Base-by-base conservation (phyloP, 768 basidiomycete genomes). In the Leucosporidium yakuticum region DNA sequence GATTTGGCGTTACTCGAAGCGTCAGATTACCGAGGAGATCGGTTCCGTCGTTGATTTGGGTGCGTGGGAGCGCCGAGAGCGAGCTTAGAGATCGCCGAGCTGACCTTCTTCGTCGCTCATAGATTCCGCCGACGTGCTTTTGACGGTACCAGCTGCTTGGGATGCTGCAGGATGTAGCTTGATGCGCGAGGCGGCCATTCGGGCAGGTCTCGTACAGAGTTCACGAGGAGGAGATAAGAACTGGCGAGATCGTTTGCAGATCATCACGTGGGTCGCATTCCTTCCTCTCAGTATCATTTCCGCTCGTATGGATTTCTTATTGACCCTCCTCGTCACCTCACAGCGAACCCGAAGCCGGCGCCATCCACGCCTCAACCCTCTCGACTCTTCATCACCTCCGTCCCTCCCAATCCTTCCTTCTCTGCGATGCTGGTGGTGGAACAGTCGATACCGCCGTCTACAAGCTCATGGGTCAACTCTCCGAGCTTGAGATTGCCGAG, bases 71-170 rank as follows among this genome's bases (percentile, higher is more conserved):
- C 39, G 39, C 39, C 39, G 39, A 44, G 39, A 8, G 6, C 11
- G 39, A 44, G 14, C 6, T 5, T 5, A 36, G 12, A 12, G 34
- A 12, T 6, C 8, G 39, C 39, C 14, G 14, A 44, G 34, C 48
- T 50, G 15, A 11, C 14, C 15, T 27, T n/a, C 36, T 19, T 20
- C 21, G 19, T 8, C 32, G 23, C 27, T 20, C 39, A 51, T 74
- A 91, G 91, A 89, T 77, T 82, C 86, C 50, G 90, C 89, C 64
- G 88, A 90, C 73, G 88, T 92, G 8, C 88, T 88, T 83, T 79
- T 93, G 64, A 91, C 89, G 4, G 90, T 91, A 6, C 91, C 91
- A 63, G 91, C 91, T 20, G 91, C 90, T 25, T 93, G 90, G 91
- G 90, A 93, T 76, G 89, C 87, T 1, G 86, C 83, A 70, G 90